Conservation (phyloP, 2,329 filamentous ascomycete genomes). For the Massarina eburnea region DNA sequence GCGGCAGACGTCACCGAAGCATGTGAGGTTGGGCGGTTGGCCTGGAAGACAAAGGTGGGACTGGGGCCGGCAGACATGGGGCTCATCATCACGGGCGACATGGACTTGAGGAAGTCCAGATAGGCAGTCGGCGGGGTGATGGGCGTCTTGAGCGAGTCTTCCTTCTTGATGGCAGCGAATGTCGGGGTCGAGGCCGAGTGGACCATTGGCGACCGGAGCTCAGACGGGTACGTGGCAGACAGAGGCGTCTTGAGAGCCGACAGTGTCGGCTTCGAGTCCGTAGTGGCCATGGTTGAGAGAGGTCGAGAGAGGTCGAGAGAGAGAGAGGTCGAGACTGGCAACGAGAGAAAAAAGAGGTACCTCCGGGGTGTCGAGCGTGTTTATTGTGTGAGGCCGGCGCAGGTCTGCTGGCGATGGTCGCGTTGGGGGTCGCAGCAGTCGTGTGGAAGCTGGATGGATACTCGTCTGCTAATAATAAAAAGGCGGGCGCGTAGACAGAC, state of each 20-base stretch:
- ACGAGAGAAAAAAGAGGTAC: conserved; percentile 17
- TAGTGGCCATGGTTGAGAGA: conserved; percentile 39
- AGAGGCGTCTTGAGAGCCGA: conserved; percentile 57
- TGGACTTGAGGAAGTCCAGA: conserved; percentile 85
- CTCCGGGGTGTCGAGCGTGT: conserved; percentile 30
- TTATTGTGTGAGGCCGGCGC: conserved; percentile 36
- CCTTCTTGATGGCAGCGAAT: conserved; percentile 63
- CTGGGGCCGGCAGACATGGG: conserved; percentile 63
- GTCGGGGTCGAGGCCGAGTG: conserved; percentile 44
- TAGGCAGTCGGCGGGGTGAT: conserved; percentile 91
- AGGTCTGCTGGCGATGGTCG: conserved; percentile 37
- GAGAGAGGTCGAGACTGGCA: conserved; percentile 11
- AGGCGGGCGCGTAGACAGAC: conserved; percentile 24
- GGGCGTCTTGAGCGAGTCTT: conserved; percentile 72
- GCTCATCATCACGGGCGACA: conserved; percentile 70
- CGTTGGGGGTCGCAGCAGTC: conserved; percentile 30
- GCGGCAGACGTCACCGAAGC: conserved; percentile 41
- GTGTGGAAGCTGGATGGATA: too few species aligned
- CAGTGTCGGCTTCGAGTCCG: conserved; percentile 45
- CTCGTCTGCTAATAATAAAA: conserved; percentile 29
- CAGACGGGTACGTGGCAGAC: conserved; percentile 59
- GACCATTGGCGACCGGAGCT: conserved; percentile 66
- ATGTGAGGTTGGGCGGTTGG: conserved; percentile 40
- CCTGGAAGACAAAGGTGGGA: conserved; percentile 52
- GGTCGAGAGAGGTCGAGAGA: conserved; percentile 18